Evolutionary conservation across 2,329 filamentous ascomycete species (phyloP).

Genomic region (Chalaropsis ovoidea): DNA sequence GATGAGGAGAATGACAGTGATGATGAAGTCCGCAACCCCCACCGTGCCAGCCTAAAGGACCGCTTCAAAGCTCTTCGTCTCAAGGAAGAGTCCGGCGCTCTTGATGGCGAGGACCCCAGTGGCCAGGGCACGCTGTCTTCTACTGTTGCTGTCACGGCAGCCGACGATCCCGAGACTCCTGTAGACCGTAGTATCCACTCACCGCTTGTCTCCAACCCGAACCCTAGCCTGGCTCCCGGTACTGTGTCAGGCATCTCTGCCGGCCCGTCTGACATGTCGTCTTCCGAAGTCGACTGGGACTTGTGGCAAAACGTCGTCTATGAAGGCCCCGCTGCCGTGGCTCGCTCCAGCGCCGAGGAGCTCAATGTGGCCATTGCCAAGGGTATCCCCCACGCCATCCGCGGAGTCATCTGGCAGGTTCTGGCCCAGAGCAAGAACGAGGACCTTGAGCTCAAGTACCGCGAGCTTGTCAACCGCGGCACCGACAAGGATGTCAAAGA

Average conservation of each 20-base stretch:
- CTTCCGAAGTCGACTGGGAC: conserved; percentile 91
- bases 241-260: conserved; percentile 73
- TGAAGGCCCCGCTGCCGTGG: conserved; percentile 80
- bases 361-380: conserved; percentile 82
- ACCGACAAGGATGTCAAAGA: conserved; percentile 65
- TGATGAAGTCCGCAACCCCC: conserved; percentile 32
- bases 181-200: conserved; percentile 28
- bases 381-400: conserved; percentile 87
- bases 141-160: conserved; percentile 24
- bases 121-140: conserved; percentile 35
- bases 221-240: conserved; percentile 65
- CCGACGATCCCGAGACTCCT: conserved; percentile 27
- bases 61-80: conserved; percentile 68
- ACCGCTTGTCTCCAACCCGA: conserved; percentile 53
- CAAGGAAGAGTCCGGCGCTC: conserved; percentile 58
- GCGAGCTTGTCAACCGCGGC: conserved; percentile 66
- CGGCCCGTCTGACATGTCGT: conserved; percentile 59
- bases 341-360: conserved; percentile 78
- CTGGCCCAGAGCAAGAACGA: conserved; percentile 90
- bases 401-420: conserved; percentile 98
- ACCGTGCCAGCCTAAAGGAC: conserved; percentile 57
- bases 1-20: conserved; percentile 54
- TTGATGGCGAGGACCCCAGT: conserved; percentile 44
- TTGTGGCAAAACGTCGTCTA: conserved; percentile 95
- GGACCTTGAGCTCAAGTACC: conserved; percentile 78